Evolutionary conservation across 2,329 filamentous ascomycete genomes (phyloP), one percentile per base, ranked within the genome.

Genomic region (Dothistroma pini): DNA sequence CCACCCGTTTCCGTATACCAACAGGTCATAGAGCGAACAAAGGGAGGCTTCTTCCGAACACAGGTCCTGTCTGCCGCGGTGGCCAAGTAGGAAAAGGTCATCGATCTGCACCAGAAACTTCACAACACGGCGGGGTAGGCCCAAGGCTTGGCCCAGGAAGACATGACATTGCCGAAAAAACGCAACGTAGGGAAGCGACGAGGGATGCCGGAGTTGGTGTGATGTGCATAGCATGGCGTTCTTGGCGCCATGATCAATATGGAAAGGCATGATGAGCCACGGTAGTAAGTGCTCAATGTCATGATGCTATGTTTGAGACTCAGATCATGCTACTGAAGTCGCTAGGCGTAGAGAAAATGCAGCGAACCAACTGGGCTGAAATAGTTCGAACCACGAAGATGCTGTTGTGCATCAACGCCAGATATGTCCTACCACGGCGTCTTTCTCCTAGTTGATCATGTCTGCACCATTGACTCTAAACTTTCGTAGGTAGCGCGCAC

Each of bases 21-120:
- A 81, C 93, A 99, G 79, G 95, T 99, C 73, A 99, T 99, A 74
- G 95, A 99, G 85, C 87, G 92, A 80, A 99, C 95, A 62, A 97
- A 97, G 86, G 95, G 95, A 67, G 93, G 91, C 60, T 97, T 97
- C 85, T 99, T 99, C 86, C 83, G 95, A 75, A 99, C 95, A 67
- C 95, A 97, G 77, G 95, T 99, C 56, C 83, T 99, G 70, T 96
- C 83, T 59, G 78, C 79, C 38, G 80, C 80, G 16, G 80, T 82
- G 31, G 80, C 79, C 58, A 80, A 77, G 70, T 81, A 72, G 62
- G 51, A 34, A 19, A 32, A 16, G 34, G n/a, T 19, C 19, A 7
- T 44, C 48, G 31, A 19, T 35, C 19, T 29, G n/a, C 31, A 32
- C 3, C 14, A 31, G 11, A 49, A 53, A 1, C 31, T 6, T 10